Conservation (phyloP, 192 early-diverging fungal genomes). For the Podila clonocystis region DNA sequence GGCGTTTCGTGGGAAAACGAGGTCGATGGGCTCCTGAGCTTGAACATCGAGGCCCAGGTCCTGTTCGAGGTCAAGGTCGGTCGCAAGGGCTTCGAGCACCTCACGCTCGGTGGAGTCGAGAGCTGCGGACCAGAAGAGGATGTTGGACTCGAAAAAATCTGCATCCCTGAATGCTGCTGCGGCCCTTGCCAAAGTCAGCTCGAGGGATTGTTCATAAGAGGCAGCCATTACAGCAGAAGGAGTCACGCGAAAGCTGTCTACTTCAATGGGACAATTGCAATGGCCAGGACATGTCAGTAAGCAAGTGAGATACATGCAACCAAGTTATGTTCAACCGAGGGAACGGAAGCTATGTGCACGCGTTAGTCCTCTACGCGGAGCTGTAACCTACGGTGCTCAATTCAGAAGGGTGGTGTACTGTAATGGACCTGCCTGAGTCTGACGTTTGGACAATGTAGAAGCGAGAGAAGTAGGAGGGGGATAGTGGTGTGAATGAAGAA, state of each 20-base stretch:
- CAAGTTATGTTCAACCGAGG: too few relatives aligned
- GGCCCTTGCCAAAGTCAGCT: slow-evolving; percentile 32
- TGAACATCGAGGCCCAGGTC: slow-evolving; percentile 45
- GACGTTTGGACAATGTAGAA: too few relatives aligned
- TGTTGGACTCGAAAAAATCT: slow-evolving; percentile 40
- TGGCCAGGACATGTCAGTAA: neutral
- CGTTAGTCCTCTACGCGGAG: too few relatives aligned
- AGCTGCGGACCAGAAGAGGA: slow-evolving; percentile 44
- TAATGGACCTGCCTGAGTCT: too few relatives aligned
- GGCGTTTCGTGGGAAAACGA: slow-evolving; percentile 19
- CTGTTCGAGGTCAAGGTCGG: slow-evolving; percentile 31
- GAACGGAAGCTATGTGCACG: too few relatives aligned
- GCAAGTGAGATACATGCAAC: too few relatives aligned
- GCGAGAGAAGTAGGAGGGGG: neutral
- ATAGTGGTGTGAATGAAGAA: neutral
- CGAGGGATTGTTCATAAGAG: slow-evolving; percentile 3
- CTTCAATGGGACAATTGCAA: neutral
- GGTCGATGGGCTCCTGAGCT: slow-evolving; percentile 38
- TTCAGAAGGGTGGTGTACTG: too few relatives aligned
- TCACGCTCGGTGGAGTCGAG: slow-evolving; percentile 11
- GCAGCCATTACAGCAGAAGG: neutral
- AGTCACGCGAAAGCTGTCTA: too few relatives aligned
- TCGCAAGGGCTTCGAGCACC: slow-evolving; percentile 2
- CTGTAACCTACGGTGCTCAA: too few relatives aligned
- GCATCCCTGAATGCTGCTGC: slow-evolving; percentile 50